Evolutionary conservation across 495 filamentous ascomycete species (phyloP).

Genomic region (Trichoderma orchidacearum): DNA sequence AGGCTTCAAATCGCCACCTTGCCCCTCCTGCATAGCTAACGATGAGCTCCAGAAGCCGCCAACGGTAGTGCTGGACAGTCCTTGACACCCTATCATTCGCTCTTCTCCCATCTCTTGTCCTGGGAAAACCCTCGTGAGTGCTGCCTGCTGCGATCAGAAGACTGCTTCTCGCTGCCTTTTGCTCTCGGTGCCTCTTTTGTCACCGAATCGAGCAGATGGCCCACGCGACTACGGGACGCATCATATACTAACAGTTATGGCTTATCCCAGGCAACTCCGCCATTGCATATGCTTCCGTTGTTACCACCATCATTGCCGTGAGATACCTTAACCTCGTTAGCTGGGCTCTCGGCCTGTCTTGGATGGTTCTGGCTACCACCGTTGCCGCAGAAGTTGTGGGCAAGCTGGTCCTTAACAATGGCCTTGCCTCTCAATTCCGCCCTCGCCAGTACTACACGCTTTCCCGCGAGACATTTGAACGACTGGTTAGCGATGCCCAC

Average conservation of each 20-base stretch:
- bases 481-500: constrained; percentile 68
- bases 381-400: constrained; percentile 65
- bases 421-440: constrained; percentile 74
- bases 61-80: constrained; percentile 47
- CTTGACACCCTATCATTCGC: constrained; percentile 89
- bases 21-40: background rate
- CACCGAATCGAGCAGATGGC: constrained; percentile 5
- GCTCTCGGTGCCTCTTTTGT: too few species aligned
- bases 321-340: constrained; percentile 83
- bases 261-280: constrained; percentile 54
- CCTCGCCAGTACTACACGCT: constrained; percentile 89
- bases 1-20: background rate
- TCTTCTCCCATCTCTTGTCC: constrained; percentile 78
- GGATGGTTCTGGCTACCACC: constrained; percentile 49
- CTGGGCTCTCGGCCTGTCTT: constrained; percentile 78
- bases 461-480: constrained; percentile 69
- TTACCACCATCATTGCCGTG: constrained; percentile 73
- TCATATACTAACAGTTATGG: constrained; percentile 23
- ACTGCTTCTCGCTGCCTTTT: constrained; percentile 2
- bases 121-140: constrained; percentile 40
- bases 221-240: constrained; percentile 34
- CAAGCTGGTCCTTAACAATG: constrained; percentile 58
- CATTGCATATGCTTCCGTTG: constrained; percentile 60
- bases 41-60: background rate
- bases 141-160: background rate